phyloP scores from a whole-genome alignment of 139 green algal species.

The Deuterostichococcus epilithicus region DNA sequence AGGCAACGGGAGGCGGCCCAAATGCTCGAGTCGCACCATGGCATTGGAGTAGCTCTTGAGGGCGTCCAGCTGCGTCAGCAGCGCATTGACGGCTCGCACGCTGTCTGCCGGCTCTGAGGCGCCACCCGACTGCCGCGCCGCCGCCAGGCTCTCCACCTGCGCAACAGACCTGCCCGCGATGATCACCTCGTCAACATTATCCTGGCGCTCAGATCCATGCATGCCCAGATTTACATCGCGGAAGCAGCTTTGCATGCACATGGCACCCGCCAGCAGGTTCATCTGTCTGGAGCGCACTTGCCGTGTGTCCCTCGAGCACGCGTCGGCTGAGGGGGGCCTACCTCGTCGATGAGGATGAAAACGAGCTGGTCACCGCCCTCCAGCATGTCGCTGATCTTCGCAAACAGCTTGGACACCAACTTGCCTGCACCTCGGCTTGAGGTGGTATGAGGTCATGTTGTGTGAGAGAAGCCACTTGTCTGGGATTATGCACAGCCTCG shows the following conservation, averaged over 20 bases:
- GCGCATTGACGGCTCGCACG: conserved; percentile 88
- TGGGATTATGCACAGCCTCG: too few relatives aligned
- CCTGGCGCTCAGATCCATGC: conserved; percentile 26
- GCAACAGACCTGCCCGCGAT: too few relatives aligned
- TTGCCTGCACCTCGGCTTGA: conserved; percentile 27
- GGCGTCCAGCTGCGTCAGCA: conserved; percentile 93
- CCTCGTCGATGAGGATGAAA: conserved; percentile 96
- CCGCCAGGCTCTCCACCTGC: conserved; percentile 69
- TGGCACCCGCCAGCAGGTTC: too few relatives aligned
- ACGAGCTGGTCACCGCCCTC: conserved; percentile 85
- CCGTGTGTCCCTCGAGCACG: too few relatives aligned
- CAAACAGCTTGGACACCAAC: conserved; percentile 66
- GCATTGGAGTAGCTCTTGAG: conserved; percentile 83
- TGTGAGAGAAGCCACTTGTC: too few relatives aligned
- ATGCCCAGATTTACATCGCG: conserved; percentile 7
- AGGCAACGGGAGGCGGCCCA: too few relatives aligned
- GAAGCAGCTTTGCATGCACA: too few relatives aligned
- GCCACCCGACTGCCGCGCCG: conserved; percentile 66
- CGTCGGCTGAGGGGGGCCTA: not conserved
- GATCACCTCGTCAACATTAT: too few relatives aligned
- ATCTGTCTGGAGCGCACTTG: too few relatives aligned
- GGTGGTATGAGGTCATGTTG: too few relatives aligned
- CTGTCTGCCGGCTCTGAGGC: conserved; percentile 88
- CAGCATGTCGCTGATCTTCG: conserved; percentile 69
- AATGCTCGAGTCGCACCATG: too few relatives aligned